A percentile compares a stretch with the other conserved stretches of the same genome.
These are phyloP conservation scores for Coemansia sp. DNA, from an alignment of 192 early-diverging fungal species.

Conservation along the genomic window DNA sequence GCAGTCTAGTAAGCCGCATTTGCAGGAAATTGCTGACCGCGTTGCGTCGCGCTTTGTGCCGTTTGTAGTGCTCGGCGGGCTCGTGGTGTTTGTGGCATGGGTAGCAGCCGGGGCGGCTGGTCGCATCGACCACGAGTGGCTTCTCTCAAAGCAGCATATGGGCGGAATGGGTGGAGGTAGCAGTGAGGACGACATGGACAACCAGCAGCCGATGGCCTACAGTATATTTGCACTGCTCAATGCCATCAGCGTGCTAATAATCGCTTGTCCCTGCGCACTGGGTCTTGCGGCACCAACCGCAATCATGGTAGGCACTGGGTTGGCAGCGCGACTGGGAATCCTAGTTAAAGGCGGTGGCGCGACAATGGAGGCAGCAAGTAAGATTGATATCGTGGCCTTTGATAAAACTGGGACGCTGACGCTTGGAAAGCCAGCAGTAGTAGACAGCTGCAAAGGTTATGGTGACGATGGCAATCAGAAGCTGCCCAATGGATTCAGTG, in stretches of 20 bases:
- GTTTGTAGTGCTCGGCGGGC: slow-evolving; percentile 68
- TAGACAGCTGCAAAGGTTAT: slow-evolving; percentile 31
- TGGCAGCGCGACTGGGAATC: slow-evolving; percentile 89
- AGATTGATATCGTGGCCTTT: slow-evolving; percentile 86
- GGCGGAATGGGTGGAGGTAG: slow-evolving; percentile 41
- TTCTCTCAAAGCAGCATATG: slow-evolving; percentile 38
- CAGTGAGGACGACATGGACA: slow-evolving; percentile 3
- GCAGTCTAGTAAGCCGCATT: slow-evolving; percentile 89
- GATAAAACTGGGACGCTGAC: slow-evolving; percentile 99
- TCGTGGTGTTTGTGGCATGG: slow-evolving; percentile 81
- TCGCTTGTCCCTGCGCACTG: slow-evolving; percentile 95
- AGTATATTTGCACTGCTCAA: slow-evolving; percentile 65
- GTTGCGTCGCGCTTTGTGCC: slow-evolving; percentile 94
- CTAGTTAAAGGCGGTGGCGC: slow-evolving; percentile 89
- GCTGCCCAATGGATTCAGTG: slow-evolving; percentile 36
- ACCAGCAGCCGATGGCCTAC: slow-evolving; percentile 42
- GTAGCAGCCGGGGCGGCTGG: slow-evolving; percentile 49
- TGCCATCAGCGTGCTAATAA: slow-evolving; percentile 87
- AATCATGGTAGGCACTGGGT: slow-evolving; percentile 97
- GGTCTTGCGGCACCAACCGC: slow-evolving; percentile 95
- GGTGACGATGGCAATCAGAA: too few relatives aligned
- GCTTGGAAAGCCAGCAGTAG: slow-evolving; percentile 66
- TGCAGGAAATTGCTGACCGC: slow-evolving; percentile 86
- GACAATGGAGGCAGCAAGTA: slow-evolving; percentile 80
- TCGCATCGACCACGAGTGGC: slow-evolving; percentile 26